Percentiles rank a stretch among this genome's conserved stretches.
phyloP scores from a whole-genome alignment of 2,329 filamentous ascomycete genomes.

The Nannizzia gypsea region DNA sequence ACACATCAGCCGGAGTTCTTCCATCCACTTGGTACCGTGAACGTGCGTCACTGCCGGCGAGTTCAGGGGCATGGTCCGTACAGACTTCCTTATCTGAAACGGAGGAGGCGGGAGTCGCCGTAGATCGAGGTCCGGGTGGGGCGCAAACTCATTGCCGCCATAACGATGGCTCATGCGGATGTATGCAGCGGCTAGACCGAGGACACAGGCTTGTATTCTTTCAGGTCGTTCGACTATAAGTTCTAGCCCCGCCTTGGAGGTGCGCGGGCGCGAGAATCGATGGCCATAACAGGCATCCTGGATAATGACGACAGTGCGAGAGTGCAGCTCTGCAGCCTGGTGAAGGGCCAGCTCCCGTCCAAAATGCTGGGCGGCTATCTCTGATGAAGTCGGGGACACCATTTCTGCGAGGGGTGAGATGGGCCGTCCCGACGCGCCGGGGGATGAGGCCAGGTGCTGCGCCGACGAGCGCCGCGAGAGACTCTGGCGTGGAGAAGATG shows the following conservation, averaged over 20 bases:
- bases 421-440: constrained; percentile 21
- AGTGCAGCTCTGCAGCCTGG: constrained; percentile 33
- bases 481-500: constrained; percentile 22
- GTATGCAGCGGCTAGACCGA: constrained; percentile 79
- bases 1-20: constrained; percentile 77
- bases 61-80: constrained; percentile 56
- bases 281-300: constrained; percentile 95
- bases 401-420: constrained; percentile 18
- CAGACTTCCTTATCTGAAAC: constrained; percentile 76
- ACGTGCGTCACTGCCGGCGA: constrained; percentile 77
- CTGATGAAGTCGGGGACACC: constrained; percentile 36
- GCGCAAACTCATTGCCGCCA: constrained; percentile 55
- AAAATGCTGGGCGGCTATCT: constrained; percentile 57
- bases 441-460: constrained; percentile 17
- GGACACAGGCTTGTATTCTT: constrained; percentile 67
- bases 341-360: constrained; percentile 56
- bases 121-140: constrained; percentile 51
- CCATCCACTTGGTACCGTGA: constrained; percentile 87
- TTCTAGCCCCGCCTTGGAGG: constrained; percentile 56
- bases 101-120: constrained; percentile 50
- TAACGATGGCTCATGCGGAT: constrained; percentile 78
- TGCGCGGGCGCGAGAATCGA: constrained; percentile 71
- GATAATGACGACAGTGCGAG: constrained; percentile 67
- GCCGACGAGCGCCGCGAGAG: constrained; percentile 27
- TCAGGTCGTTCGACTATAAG: constrained; percentile 91